These are phyloP conservation scores for Cardamine occulta DNA, from an alignment of 345 rosid species.

Conservation along the genomic window DNA sequence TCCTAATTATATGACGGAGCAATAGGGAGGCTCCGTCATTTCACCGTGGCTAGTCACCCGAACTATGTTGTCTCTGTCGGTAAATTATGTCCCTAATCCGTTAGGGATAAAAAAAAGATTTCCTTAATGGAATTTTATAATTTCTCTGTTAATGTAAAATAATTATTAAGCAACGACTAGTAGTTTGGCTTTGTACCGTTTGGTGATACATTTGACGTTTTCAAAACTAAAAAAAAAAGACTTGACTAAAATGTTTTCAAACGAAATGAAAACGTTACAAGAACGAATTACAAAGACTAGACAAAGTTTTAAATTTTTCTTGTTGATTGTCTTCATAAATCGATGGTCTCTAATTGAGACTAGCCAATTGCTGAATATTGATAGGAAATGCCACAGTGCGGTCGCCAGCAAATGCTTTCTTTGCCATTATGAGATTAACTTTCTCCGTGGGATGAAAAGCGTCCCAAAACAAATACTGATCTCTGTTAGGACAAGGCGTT, in stretches of 20 bases:
- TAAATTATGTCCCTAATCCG: slow-evolving; percentile 13
- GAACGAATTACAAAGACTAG: slow-evolving; percentile 2
- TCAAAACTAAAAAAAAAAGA: background rate
- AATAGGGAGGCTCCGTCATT: slow-evolving; percentile 83
- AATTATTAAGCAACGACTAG: background rate
- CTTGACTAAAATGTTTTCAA: background rate
- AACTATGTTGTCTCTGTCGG: background rate
- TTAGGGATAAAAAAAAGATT: background rate
- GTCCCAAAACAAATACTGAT: slow-evolving; percentile 87
- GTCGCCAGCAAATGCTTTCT: slow-evolving; percentile 71
- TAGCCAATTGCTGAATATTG: slow-evolving; percentile 76
- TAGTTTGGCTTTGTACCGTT: slow-evolving; percentile 12
- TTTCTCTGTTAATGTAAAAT: background rate
- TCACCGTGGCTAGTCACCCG: slow-evolving; percentile 73
- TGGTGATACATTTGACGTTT: slow-evolving; percentile 10
- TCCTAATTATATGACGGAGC: slow-evolving; percentile 58
- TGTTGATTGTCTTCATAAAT: background rate
- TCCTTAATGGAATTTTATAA: background rate
- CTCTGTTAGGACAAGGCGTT: slow-evolving; percentile 77
- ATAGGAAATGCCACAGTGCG: slow-evolving; percentile 62
- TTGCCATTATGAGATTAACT: slow-evolving; percentile 79
- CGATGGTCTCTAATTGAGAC: slow-evolving; percentile 39
- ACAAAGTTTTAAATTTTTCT: background rate
- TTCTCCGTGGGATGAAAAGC: slow-evolving; percentile 94
- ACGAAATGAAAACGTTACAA: slow-evolving; percentile 16